phyloP scores from a whole-genome alignment of 1,284 basidiomycete species.

The Rhodotorula sp. region DNA sequence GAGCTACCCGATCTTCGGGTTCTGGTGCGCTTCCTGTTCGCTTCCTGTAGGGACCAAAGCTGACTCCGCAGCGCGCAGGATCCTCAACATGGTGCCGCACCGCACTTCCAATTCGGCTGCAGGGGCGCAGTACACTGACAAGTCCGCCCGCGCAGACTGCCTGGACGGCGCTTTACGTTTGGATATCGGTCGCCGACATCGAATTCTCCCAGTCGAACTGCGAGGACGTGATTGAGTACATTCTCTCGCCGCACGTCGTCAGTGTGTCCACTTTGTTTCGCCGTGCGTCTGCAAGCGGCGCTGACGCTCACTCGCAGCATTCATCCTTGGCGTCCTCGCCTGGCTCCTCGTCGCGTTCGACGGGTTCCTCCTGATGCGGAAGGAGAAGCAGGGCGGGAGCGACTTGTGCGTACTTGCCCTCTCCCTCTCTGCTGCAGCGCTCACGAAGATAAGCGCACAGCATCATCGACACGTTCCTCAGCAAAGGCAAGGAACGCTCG shows the following conservation, averaged over 20 bases:
- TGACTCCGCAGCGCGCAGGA: neutral
- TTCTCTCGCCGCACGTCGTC: neutral
- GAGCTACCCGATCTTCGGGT: neutral
- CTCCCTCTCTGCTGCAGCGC: neutral
- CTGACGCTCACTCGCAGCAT: neutral
- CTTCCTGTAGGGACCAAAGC: too few relatives aligned
- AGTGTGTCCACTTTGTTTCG: neutral
- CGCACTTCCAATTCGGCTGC: too few relatives aligned
- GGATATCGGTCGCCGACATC: neutral
- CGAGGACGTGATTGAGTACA: neutral
- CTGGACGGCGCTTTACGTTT: constrained; percentile 9
- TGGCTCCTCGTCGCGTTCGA: constrained; percentile 14
- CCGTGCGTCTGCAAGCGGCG: neutral
- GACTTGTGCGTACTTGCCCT: constrained; percentile 1
- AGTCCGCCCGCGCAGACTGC: neutral
- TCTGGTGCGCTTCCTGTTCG: neutral
- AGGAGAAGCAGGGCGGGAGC: constrained; percentile 8
- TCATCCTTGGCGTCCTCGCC: constrained; percentile 16
- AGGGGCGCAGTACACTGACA: neutral
- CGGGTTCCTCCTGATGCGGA: constrained; percentile 4
- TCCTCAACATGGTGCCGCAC: constrained; percentile 4
- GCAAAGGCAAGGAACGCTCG: neutral
- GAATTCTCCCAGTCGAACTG: constrained; percentile 14
- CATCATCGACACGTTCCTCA: constrained; percentile 4
- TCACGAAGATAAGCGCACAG: neutral